Evolutionary conservation across 2,329 filamentous ascomycete species (phyloP).

Genomic region (Sclerotinia borealis): DNA sequence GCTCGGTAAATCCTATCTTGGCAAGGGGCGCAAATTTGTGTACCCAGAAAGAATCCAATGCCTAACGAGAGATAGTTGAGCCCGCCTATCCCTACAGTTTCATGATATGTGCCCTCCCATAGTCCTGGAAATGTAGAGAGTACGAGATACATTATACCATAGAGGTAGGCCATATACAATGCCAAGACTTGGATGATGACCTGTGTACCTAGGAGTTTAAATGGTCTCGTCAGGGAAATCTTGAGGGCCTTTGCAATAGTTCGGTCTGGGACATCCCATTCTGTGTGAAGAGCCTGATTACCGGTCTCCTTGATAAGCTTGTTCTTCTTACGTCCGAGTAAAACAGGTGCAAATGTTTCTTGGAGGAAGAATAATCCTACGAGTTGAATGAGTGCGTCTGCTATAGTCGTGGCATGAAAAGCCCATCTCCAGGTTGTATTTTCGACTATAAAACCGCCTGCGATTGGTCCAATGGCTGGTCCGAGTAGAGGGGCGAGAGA

Average conservation of each 20-base stretch:
- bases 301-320: conserved; percentile 45
- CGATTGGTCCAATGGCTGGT: conserved; percentile 38
- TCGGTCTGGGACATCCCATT: conserved; percentile 42
- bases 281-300: conserved; percentile 41
- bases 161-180: conserved; percentile 45
- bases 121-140: conserved; percentile 55
- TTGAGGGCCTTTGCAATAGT: conserved; percentile 33
- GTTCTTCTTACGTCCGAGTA: conserved; percentile 40
- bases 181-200: conserved; percentile 48
- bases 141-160: conserved; percentile 49
- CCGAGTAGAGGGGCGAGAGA: conserved; percentile 31
- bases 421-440: conserved; percentile 48
- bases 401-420: conserved; percentile 44
- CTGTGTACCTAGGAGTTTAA: conserved; percentile 43
- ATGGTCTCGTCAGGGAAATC: conserved; percentile 41
- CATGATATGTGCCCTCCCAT: conserved; percentile 49
- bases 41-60: conserved; percentile 38
- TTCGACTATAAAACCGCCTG: conserved; percentile 45
- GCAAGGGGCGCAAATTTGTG: conserved; percentile 31
- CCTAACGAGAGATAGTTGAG: conserved; percentile 47
- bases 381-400: conserved; percentile 38
- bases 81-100: conserved; percentile 52
- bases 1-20: conserved; percentile 30
- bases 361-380: conserved; percentile 38
- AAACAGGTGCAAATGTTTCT: conserved; percentile 45